Evolutionary conservation across 352 stramenopile species (phyloP), one percentile per base, ranked within the genome.

Genomic region (Phytophthora pseudosyringae): DNA sequence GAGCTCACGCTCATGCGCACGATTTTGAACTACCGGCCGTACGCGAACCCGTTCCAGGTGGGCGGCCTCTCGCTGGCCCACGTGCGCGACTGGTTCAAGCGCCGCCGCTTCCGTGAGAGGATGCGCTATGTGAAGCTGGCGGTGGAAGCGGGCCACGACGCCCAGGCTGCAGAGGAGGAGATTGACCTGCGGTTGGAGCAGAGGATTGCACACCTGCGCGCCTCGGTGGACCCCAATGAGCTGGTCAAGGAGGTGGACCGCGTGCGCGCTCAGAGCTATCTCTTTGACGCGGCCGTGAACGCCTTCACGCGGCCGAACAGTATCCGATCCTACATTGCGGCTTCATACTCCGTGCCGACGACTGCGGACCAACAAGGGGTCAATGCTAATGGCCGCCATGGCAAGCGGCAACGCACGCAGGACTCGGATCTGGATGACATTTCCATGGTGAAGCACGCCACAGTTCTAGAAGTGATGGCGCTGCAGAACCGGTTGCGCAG

Each of bases 51-150:
- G 50, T 90, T 89, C 56, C 64, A 86, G 28, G 59, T 82, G 7
- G 73, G 73, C 36, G 80, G 82, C 6, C 67, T 93, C 7, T 86
- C 84, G 32, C 79, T 92, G 25, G 69, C 77, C 5, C 82, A 93
- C 39, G 80, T 95, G 15, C 82, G 86, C 5, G 86, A 95, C 71
- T 95, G 86, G 86, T 95, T 95, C 67, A 92, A 95, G 69, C 84
- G 84, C 2, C 84, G 86, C 29, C 84, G 86, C 26, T 86, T 86
- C 49, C 82, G 86, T n/a, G 86, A 95, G 47, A 82, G 84, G 16
- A 78, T 93, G 62, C 84, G 84, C 18, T 91, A 89, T 33, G 72
- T 93, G 5, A 91, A 91, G 69, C 64, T 92, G 26, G 81, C 81
- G 6, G 53, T 92, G 16, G 86, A 95, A 69, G 76, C 69, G 18